Evolutionary conservation across 2,329 filamentous ascomycete genomes (phyloP), one percentile per base, ranked within the genome.

Genomic region (Saccharata proteae): DNA sequence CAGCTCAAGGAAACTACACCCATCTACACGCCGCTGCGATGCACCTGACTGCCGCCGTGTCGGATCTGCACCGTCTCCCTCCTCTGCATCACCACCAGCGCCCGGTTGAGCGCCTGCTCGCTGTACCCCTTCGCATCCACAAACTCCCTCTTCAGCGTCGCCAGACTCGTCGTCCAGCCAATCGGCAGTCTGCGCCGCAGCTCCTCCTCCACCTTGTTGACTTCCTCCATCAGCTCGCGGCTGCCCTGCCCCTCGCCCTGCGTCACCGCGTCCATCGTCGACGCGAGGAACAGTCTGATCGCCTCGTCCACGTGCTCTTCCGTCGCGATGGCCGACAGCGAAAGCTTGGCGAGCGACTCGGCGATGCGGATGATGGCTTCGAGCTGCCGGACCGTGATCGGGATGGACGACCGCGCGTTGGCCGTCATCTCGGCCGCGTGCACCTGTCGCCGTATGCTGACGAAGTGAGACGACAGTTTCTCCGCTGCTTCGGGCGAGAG

Each of bases 261-360:
- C 37, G 83, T 88, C 35, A 96, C 85, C 6, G 90, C 90, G 49
- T 98, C 88, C 90, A 98, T 96, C 35, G 90, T 98, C 3, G 79
- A 86, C 42, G 86, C 90, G 17, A 98, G 65, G 76, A 98, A 98
- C 11, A 98, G 71, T 0, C 90, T 79, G 47, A 98, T 98, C 3
- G 90, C 90, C 61, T 98, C 90, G 49, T 98, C 88, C 31, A 98
- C 90, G 49, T 98, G 90, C 27, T 74, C 68, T 55, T 94, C 88
- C 0, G 80, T 86, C 2, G 88, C 90, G 24, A 94, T 69, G 3
- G 86, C 78, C 0, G 80, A 83, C 6, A 98, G 71, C 0, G 80
- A 77, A 25, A 98, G 66, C 56, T 98, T 98, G 35, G 90, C 90
- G 2, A 98, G 72, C 0, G 90, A 85, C 55, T 98, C 90, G 3